Evolutionary conservation across 1,139 yeast species (phyloP).

Genomic region (Saccharomyces hybrid): DNA sequence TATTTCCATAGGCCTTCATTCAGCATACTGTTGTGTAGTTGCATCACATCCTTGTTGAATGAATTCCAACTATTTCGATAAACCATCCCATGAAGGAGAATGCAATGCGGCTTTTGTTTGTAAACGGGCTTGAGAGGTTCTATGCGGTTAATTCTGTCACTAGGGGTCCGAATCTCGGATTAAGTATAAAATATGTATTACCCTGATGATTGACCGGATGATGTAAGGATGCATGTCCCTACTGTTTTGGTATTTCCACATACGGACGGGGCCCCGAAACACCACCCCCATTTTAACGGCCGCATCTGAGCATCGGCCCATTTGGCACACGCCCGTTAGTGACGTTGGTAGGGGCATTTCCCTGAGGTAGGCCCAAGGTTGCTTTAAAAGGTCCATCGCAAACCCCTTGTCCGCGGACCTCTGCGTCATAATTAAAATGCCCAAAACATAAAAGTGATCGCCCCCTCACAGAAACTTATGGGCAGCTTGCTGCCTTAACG

Average conservation of each 20-base stretch:
- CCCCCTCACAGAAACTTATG: neutral
- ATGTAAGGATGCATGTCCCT: slow-evolving; percentile 1
- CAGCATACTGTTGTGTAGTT: neutral
- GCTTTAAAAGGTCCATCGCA: neutral
- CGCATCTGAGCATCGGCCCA: neutral
- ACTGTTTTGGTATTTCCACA: neutral
- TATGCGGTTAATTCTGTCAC: neutral
- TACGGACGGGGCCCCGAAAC: neutral
- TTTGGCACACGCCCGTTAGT: neutral
- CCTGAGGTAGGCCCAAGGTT: neutral
- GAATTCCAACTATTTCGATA: neutral
- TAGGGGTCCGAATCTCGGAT: neutral
- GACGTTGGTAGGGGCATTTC: neutral
- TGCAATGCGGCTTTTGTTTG: neutral
- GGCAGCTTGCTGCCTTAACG: neutral
- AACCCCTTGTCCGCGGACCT: slow-evolving; percentile 1
- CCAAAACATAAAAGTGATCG: neutral
- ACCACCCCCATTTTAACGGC: neutral
- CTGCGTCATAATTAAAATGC: neutral
- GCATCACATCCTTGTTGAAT: neutral
- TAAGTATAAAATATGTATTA: neutral
- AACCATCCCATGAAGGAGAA: neutral
- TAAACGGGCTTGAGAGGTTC: neutral
- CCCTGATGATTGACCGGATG: neutral
- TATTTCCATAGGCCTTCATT: neutral